Evolutionary conservation across 345 rosid species (phyloP).

Genomic region (Reutealis trisperma): DNA sequence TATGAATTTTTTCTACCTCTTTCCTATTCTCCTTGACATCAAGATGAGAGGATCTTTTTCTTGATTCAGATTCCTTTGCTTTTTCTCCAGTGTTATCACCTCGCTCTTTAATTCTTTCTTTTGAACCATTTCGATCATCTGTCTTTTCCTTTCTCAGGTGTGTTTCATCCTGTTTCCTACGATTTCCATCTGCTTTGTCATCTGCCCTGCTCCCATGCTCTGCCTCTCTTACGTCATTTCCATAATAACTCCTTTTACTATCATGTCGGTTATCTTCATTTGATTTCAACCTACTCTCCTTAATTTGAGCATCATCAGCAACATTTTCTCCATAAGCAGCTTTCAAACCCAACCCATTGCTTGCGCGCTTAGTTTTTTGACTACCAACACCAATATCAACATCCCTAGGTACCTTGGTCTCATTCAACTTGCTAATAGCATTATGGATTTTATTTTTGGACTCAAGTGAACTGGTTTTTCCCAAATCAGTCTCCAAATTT

Average conservation of each 20-base stretch:
- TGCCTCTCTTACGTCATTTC: constrained; percentile 40
- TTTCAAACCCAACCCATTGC: constrained; percentile 30
- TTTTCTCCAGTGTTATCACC: constrained; percentile 46
- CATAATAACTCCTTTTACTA: constrained; percentile 41
- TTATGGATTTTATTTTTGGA: constrained; percentile 29
- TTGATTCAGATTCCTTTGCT: constrained; percentile 52
- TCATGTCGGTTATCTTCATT: constrained; percentile 43
- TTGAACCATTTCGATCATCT: constrained; percentile 48
- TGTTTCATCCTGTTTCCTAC: constrained; percentile 43
- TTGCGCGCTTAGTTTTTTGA: constrained; percentile 25
- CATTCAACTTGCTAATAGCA: constrained; percentile 19
- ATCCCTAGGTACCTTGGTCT: constrained; percentile 11
- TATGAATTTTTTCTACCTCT: constrained; percentile 53
- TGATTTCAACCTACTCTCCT: constrained; percentile 38
- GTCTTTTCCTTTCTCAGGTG: constrained; percentile 52
- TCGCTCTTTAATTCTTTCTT: constrained; percentile 47
- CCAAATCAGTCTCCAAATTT: constrained; percentile 24
- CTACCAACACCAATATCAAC: constrained; percentile 31
- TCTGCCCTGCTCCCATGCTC: constrained; percentile 31
- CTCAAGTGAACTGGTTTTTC: constrained; percentile 20
- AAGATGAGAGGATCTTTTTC: constrained; percentile 41
- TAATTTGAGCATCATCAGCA: constrained; percentile 35
- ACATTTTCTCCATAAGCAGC: constrained; percentile 16
- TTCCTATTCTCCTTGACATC: constrained; percentile 54
- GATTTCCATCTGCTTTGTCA: constrained; percentile 42